Base-by-base conservation (phyloP, 108 stramenopile species). In the Cyclostephanos tholiformis region DNA sequence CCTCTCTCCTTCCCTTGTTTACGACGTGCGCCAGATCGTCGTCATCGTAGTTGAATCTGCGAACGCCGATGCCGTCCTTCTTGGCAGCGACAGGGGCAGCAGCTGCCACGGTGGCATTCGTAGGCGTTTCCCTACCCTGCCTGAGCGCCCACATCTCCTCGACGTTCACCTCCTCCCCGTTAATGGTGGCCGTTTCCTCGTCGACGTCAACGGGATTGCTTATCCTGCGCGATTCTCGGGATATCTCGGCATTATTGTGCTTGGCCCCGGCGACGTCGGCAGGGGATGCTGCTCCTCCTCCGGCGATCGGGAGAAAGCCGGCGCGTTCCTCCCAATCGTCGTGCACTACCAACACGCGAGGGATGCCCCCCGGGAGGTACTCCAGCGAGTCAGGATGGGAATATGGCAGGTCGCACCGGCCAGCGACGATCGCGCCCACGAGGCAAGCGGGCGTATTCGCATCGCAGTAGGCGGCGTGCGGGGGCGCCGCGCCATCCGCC, bases 281-380 rank as follows among this genome's bases (percentile, higher is more conserved):
- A n/a, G n/a, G n/a, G n/a, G n/a, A n/a, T n/a, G n/a, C n/a, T n/a
- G n/a, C n/a, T n/a, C n/a, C n/a, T 32, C 4, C 32, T 4, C 48
- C 48, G 3, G 65, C 8, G 13, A 16, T 13, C 25, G 48, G 67
- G 10, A 65, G 32, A 63, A 79, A 79, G 22, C 78, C 78, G 14
- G 78, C 78, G 29, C 65, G 50, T 52, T 72, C 78, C 61, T 79
- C 78, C 78, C 78, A 79, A 68, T 71, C 72, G 19, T 56, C 78
- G 23, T 46, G 43, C n/a, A 71, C 56, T n/a, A 52, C 59, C 30
- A 79, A 62, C 41, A 68, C 67, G 19, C 52, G 44, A 6, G 78
- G 78, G 22, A 79, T 79, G 6, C 71, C 78, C 6, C 59, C 61
- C 0, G 71, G 71, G 11, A 63, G 64, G 26, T 29, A 51, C 17